phyloP scores from a whole-genome alignment of 2,329 filamentous ascomycete species.

The Podosphaera xanthii region DNA sequence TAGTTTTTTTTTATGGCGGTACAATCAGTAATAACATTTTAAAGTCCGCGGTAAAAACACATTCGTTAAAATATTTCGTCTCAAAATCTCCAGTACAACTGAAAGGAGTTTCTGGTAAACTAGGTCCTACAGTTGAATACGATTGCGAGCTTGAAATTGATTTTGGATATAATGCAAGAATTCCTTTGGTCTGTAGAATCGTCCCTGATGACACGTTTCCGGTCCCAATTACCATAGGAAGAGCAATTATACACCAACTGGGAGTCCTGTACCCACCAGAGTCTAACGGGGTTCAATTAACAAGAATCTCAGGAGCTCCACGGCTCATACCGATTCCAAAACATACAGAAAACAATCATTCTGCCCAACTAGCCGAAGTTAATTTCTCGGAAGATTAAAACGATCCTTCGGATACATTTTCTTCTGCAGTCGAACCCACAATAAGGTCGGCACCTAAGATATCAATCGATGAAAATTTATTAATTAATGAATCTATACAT shows the following conservation, averaged over 20 bases:
- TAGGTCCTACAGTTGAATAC: neutral
- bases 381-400: neutral
- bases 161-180: neutral
- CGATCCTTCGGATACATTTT: neutral
- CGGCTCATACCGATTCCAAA: neutral
- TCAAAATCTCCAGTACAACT: neutral
- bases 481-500: too few species aligned
- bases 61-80: neutral
- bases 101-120: neutral
- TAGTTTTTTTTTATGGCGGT: neutral
- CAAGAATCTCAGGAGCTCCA: neutral
- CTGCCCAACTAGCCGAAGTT: neutral
- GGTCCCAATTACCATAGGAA: neutral
- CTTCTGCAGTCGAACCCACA: neutral
- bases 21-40: neutral
- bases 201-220: neutral
- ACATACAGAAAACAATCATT: neutral
- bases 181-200: neutral
- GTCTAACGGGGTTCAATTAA: neutral
- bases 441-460: neutral
- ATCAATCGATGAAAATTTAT: neutral
- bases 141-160: neutral
- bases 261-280: neutral
- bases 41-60: neutral
- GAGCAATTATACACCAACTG: neutral